Evolutionary conservation across 2,329 filamentous ascomycete genomes (phyloP).

Genomic region (Botrytis medusae): DNA sequence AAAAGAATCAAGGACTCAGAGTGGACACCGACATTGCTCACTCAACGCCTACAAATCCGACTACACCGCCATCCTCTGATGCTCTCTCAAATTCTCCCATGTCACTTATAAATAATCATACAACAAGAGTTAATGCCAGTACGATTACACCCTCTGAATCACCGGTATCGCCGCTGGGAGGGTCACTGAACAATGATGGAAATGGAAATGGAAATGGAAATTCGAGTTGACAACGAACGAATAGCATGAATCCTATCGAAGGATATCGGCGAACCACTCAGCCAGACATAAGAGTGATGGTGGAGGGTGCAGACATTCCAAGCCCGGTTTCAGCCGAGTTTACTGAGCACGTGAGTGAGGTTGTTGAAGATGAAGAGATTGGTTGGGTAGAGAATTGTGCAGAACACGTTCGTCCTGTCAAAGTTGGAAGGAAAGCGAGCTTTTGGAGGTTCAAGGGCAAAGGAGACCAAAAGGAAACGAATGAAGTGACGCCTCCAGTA

Average conservation of each 20-base stretch:
- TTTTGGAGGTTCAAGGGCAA: background rate
- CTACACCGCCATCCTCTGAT: background rate
- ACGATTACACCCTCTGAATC: background rate
- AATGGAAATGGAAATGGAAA: background rate
- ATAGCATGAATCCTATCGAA: background rate
- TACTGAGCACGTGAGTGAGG: background rate
- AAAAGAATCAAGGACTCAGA: background rate
- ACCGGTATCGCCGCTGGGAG: background rate
- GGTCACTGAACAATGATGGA: no score
- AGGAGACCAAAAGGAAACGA: background rate
- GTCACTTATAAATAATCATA: background rate
- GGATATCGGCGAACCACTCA: background rate
- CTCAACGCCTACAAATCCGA: background rate
- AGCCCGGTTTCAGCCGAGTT: background rate
- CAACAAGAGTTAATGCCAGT: background rate
- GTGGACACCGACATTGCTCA: background rate
- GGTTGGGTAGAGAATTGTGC: background rate
- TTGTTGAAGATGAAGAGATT: background rate
- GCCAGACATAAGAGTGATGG: background rate
- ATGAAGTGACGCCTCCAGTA: background rate
- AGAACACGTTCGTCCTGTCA: background rate
- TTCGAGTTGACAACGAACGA: background rate
- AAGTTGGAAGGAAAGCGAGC: background rate
- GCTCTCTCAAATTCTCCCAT: background rate
- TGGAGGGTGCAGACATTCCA: background rate